These are phyloP conservation scores for Leptographium wingfieldii DNA, from an alignment of 2,329 filamentous ascomycete genomes.

Conservation along the genomic window DNA sequence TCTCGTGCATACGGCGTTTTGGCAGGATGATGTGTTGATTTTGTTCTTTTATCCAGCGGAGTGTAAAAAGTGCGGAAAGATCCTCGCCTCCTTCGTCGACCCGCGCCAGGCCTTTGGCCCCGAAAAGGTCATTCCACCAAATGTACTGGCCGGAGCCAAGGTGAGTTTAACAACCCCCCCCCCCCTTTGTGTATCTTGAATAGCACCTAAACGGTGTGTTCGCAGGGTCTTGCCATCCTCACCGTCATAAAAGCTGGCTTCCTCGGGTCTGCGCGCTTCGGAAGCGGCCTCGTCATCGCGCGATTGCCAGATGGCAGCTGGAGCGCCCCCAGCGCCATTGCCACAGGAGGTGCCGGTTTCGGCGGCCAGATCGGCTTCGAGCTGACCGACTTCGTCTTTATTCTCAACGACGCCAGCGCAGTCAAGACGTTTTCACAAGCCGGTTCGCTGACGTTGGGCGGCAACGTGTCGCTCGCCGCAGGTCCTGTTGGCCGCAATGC, in stretches of 20 bases:
- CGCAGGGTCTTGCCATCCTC: constrained; percentile 65
- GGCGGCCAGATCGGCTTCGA: constrained; percentile 82
- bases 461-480: constrained; percentile 91
- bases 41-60: constrained; percentile 50
- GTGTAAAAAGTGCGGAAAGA: constrained; percentile 95
- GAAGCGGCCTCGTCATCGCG: constrained; percentile 70
- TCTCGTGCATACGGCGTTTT: not conserved
- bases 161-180: constrained; percentile 25
- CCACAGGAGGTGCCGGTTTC: constrained; percentile 68
- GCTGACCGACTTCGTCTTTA: constrained; percentile 92
- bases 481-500: constrained; percentile 90
- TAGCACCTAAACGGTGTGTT: not conserved
- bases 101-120: constrained; percentile 87
- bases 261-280: constrained; percentile 69
- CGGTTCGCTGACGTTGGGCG: constrained; percentile 82
- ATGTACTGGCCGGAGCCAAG: constrained; percentile 84
- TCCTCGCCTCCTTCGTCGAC: constrained; percentile 87
- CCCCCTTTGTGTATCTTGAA: not conserved
- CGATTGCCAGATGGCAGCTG: constrained; percentile 64
- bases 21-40: not conserved
- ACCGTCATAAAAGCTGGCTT: constrained; percentile 82
- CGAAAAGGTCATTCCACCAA: constrained; percentile 92
- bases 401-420: constrained; percentile 80
- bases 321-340: constrained; percentile 73
- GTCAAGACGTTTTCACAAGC: constrained; percentile 91